phyloP scores from a whole-genome alignment of 176 grass and related monocot species.

The Cymbopogon citratus region DNA sequence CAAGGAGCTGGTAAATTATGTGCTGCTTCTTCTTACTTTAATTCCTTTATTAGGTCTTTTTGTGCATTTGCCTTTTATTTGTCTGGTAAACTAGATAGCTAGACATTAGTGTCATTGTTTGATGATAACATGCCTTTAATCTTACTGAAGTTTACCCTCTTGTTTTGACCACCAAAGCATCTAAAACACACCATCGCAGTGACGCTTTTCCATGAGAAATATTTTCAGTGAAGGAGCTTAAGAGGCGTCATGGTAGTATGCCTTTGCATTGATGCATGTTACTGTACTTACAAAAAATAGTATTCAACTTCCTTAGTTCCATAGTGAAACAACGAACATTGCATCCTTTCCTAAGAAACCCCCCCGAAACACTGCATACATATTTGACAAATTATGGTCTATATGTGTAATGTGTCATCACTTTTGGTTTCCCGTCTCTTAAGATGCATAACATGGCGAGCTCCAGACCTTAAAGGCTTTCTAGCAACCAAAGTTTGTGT shows the following conservation, averaged over 20 bases:
- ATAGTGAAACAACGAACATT: not conserved
- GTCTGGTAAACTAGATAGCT: not conserved
- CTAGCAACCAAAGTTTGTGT: not conserved
- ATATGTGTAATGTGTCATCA: not conserved
- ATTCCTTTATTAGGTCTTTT: not conserved
- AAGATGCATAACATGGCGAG: not conserved
- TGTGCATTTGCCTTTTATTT: not conserved
- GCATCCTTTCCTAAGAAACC: too few relatives aligned
- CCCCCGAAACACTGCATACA: too few relatives aligned
- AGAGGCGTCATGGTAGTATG: not conserved
- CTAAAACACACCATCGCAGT: not conserved
- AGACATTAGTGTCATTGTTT: not conserved
- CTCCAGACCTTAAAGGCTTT: not conserved
- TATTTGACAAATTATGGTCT: not conserved
- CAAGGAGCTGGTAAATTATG: slow-evolving; percentile 31
- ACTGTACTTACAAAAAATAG: not conserved
- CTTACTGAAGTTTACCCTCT: not conserved
- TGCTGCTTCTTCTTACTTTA: not conserved
- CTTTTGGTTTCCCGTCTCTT: not conserved
- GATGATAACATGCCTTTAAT: not conserved
- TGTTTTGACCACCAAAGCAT: slow-evolving; percentile 7
- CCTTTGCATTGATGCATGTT: not conserved
- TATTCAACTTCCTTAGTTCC: not conserved
- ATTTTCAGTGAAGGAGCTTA: not conserved
- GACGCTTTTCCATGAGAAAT: not conserved